Percentiles rank a stretch among this genome's conserved stretches.
Conservation (phyloP, 2,329 filamentous ascomycete genomes). For the Lecanoromycetidae sp. region DNA sequence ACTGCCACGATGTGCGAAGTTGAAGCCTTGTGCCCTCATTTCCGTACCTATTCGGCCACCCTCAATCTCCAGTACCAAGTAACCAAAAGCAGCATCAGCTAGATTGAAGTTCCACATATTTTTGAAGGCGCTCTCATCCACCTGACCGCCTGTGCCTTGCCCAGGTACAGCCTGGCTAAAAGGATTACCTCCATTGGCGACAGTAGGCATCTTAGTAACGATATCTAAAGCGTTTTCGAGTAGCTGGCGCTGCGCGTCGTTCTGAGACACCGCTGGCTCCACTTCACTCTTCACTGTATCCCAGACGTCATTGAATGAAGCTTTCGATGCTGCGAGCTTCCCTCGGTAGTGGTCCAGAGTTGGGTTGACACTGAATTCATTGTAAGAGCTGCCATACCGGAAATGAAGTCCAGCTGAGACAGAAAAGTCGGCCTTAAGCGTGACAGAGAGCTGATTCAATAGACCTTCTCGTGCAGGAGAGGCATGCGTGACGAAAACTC, state of each 20-base stretch:
- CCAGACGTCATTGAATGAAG: constrained; percentile 98
- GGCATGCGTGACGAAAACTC: constrained; percentile 91
- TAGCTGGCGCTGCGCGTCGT: constrained; percentile 85
- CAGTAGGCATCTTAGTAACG: constrained; percentile 95
- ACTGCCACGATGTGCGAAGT: constrained; percentile 80
- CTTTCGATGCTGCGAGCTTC: constrained; percentile 94
- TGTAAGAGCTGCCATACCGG: constrained; percentile 97
- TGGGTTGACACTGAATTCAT: constrained; percentile 98
- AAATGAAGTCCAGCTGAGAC: constrained; percentile 96
- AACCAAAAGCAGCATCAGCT: constrained; percentile 93
- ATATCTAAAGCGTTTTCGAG: constrained; percentile 83
- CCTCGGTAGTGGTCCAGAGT: constrained; percentile 96
- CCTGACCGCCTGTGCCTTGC: constrained; percentile 59
- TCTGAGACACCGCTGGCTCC: constrained; percentile 83
- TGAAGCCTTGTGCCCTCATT: constrained; percentile 98
- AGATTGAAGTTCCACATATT: constrained; percentile 99
- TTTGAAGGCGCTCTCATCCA: constrained; percentile 98
- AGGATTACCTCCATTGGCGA: constrained; percentile 88
- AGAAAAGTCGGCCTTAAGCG: constrained; percentile 94
- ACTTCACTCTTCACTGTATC: constrained; percentile 96
- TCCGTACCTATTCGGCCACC: constrained; percentile 93
- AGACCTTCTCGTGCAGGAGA: constrained; percentile 94
- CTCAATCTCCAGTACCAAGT: constrained; percentile 87
- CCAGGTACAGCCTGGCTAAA: constrained; percentile 77
- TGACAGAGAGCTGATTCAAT: constrained; percentile 93